Base-by-base conservation (phyloP, 164 flowering plant genomes). In the Stephania yunnanensis region DNA sequence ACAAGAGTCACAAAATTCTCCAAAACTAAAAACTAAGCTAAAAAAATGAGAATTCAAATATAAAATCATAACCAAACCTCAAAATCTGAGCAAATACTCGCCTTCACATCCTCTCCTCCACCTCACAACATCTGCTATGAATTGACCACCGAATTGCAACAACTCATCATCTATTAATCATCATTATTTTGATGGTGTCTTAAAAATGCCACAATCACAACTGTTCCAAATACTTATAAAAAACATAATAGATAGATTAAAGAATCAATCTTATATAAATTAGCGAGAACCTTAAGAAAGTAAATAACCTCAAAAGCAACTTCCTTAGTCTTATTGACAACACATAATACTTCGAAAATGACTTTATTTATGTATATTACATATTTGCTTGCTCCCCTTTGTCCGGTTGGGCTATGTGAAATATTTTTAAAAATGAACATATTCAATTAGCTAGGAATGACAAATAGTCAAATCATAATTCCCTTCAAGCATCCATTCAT, bases 291-390 rank as follows among this genome's bases (percentile, higher is more conserved):
- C 52, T 19, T 10, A 71, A 48, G 53, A 44, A 29, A n/a, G 15
- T 42, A 10, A 83, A 85, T 71, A 72, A 91, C 99, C 98, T 96
- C 99, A 11, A 97, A 97, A 74, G 95, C 96, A 83, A 96, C 97
- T 85, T 93, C 88, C 73, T 93, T 97, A 53, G 94, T 87, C 87
- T 92, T 89, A 75, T 92, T 96, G 73, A 96, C 99, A 0, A 98
- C 98, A 73, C 97, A 91, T 22, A 96, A 94, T 63, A 96, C 99
- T 86, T 96, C 99, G 85, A 94, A 94, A 72, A 96, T 93, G 67
- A 96, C 98, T 55, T 93, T 25, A 25, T 25, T 25, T 25, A 25
- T 25, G 25, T 25, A 25, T 25, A 25, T 25, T 25, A 25, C 25
- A 25, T 25, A 25, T 25, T 25, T 25, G 25, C 25, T 25, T 25